Percentiles rank a stretch among this genome's conserved stretches.
phyloP scores from a whole-genome alignment of 371 early-diverging fungal species.

The Mucor circinelloides region DNA sequence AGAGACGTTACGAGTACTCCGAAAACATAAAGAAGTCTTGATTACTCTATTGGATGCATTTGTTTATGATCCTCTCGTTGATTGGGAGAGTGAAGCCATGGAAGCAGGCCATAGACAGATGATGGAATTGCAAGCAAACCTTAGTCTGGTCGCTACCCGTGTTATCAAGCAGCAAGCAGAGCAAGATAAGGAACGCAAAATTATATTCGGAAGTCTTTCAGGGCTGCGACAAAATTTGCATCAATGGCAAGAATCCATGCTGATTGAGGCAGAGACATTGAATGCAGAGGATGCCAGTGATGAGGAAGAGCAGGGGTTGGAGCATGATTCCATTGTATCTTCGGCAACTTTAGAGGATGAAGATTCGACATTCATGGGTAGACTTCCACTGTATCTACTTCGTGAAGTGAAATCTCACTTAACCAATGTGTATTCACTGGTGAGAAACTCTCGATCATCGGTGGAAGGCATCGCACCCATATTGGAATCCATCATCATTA shows the following conservation, averaged over 20 bases:
- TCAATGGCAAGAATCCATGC: slow-evolving; percentile 27
- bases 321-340: not conserved
- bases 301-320: slow-evolving; percentile 8
- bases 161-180: slow-evolving; percentile 34
- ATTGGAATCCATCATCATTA: slow-evolving; percentile 42
- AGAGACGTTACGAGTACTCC: slow-evolving; percentile 74
- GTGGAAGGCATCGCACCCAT: slow-evolving; percentile 36
- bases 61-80: slow-evolving; percentile 90
- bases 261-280: slow-evolving; percentile 18
- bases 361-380: slow-evolving; percentile 6
- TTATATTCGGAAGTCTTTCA: slow-evolving; percentile 10
- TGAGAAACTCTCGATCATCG: slow-evolving; percentile 24
- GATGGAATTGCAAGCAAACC: slow-evolving; percentile 43
- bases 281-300: slow-evolving; percentile 18
- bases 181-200: slow-evolving; percentile 24
- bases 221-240: slow-evolving; percentile 20
- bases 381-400: slow-evolving; percentile 20
- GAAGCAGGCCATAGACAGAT: slow-evolving; percentile 40
- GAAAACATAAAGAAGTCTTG: slow-evolving; percentile 78
- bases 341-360: not conserved
- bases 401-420: slow-evolving; percentile 19
- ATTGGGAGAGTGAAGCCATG: slow-evolving; percentile 56
- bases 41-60: slow-evolving; percentile 90
- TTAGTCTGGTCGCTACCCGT: slow-evolving; percentile 39
- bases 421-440: slow-evolving; percentile 1